These are phyloP conservation scores for Pseudopyricularia cyperi DNA, from an alignment of 2,329 filamentous ascomycete species.

Conservation along the genomic window DNA sequence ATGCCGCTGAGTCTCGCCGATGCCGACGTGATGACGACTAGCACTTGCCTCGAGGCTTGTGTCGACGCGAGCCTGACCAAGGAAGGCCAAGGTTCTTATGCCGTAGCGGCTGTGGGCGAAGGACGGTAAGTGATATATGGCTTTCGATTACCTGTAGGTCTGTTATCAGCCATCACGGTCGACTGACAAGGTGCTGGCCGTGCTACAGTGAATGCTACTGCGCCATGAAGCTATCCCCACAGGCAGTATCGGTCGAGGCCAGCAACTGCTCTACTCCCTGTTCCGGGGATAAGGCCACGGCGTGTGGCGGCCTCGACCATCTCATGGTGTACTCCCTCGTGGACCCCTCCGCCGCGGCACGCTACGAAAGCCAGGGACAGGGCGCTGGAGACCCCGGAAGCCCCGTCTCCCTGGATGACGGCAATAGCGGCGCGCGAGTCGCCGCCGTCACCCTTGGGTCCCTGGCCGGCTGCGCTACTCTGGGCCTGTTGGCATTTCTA, in stretches of 20 bases:
- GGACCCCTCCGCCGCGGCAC: background rate
- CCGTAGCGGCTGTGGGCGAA: background rate
- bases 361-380: background rate
- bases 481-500: background rate
- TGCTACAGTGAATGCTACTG: constrained; percentile 1
- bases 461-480: background rate
- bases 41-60: background rate
- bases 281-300: background rate
- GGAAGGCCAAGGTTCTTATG: background rate
- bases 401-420: background rate
- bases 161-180: background rate
- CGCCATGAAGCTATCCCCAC: background rate
- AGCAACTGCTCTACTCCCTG: background rate
- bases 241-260: background rate
- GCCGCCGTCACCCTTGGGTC: background rate
- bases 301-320: background rate
- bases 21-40: background rate
- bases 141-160: background rate
- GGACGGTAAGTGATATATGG: background rate
- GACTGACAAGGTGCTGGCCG: background rate
- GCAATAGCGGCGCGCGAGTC: background rate
- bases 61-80: background rate
- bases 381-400: background rate
- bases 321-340: background rate
- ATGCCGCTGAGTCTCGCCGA: background rate